Conservation (phyloP, 352 stramenopile genomes). For the Ophiocytium majus region DNA sequence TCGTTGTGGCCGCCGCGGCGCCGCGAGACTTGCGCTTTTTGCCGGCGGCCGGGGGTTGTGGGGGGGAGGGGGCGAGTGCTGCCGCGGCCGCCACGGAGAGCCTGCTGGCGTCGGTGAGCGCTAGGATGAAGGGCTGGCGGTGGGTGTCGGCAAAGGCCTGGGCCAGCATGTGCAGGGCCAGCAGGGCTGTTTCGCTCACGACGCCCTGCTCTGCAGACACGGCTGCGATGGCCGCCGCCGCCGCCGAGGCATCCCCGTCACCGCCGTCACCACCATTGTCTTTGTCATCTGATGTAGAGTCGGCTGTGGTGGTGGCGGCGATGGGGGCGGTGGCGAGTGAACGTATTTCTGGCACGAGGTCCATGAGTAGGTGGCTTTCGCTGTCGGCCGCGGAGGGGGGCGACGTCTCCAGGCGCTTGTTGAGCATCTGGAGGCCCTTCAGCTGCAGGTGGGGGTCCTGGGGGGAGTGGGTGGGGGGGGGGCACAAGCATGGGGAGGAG, state of each 20-base stretch:
- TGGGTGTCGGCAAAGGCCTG: constrained; percentile 23
- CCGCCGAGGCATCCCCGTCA: not conserved
- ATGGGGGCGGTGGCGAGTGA: constrained; percentile 6
- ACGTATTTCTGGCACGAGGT: constrained; percentile 34
- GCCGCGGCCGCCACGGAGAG: not conserved
- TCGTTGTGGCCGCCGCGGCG: not conserved
- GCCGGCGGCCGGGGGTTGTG: not conserved
- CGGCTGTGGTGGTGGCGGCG: not conserved
- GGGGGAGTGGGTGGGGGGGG: too few relatives aligned
- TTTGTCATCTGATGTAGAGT: constrained; percentile 8
- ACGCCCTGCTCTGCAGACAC: not conserved
- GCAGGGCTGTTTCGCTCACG: constrained; percentile 50
- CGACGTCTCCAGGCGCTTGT: constrained; percentile 31
- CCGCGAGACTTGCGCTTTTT: not conserved
- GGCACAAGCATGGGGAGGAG: too few relatives aligned
- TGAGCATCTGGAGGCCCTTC: constrained; percentile 54
- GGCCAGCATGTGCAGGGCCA: constrained; percentile 52
- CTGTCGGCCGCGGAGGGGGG: not conserved
- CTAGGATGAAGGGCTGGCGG: constrained; percentile 17
- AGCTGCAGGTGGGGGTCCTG: constrained; percentile 40
- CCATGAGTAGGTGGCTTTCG: constrained; percentile 29
- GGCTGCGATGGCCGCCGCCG: not conserved
- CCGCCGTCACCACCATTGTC: too few relatives aligned
- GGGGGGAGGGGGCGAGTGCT: not conserved
- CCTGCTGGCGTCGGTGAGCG: constrained; percentile 26